phyloP scores from a whole-genome alignment of 2,329 filamentous ascomycete species.

The Fusarium beomiforme region DNA sequence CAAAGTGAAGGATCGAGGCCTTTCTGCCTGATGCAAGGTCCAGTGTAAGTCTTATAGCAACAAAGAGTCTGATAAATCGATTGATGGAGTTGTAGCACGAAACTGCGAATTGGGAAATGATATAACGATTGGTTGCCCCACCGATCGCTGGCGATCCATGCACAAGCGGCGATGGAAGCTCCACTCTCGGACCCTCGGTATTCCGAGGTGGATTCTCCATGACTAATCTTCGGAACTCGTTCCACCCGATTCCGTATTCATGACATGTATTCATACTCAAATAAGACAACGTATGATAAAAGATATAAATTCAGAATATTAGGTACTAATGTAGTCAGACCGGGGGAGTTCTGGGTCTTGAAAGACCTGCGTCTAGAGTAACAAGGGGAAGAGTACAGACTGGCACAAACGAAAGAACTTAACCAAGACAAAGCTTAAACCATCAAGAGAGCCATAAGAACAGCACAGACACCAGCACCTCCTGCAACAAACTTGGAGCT shows the following conservation, averaged over 20 bases:
- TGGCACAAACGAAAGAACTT: background rate
- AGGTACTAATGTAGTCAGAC: background rate
- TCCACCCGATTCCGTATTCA: background rate
- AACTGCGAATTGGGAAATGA: background rate
- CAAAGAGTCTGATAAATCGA: background rate
- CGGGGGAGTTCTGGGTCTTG: background rate
- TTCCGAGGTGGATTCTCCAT: background rate
- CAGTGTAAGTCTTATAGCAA: background rate
- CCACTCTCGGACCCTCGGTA: conserved; percentile 19
- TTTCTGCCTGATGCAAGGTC: background rate
- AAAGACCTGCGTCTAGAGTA: background rate
- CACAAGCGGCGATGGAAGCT: background rate
- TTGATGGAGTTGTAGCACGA: background rate
- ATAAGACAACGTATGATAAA: too few species aligned
- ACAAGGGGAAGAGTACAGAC: background rate
- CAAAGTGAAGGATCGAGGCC: background rate
- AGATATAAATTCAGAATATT: background rate
- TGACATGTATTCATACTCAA: background rate
- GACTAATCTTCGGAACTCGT: background rate
- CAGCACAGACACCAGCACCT: conserved; percentile 11
- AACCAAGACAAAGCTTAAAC: background rate
- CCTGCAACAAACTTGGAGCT: conserved; percentile 13
- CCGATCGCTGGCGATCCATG: conserved; percentile 1
- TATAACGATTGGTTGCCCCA: background rate
- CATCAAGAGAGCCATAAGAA: conserved; percentile 16